Evolutionary conservation across 345 rosid genomes (phyloP).

Genomic region (Reutealis trisperma): DNA sequence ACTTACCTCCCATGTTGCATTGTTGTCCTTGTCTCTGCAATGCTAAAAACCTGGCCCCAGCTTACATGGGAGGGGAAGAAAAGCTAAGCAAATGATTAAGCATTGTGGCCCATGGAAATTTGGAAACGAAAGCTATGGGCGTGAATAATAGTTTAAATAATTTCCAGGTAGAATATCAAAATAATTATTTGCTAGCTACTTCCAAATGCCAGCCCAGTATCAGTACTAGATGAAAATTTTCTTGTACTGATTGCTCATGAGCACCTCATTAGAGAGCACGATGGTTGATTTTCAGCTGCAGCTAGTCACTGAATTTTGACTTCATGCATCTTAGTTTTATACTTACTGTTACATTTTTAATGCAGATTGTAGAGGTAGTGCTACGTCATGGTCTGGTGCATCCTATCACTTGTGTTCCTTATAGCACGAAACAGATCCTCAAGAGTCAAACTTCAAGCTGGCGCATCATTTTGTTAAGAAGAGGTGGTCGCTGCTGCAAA

Average conservation of each 20-base stretch:
- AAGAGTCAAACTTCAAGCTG: slow-evolving; percentile 86
- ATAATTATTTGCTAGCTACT: not conserved
- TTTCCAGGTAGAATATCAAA: not conserved
- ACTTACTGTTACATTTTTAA: not conserved
- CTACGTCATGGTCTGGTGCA: slow-evolving; percentile 99
- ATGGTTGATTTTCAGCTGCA: not conserved
- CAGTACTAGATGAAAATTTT: slow-evolving; percentile 1
- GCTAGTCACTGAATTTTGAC: not conserved
- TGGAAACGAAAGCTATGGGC: too few species aligned
- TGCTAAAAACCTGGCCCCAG: not conserved
- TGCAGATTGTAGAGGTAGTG: slow-evolving; percentile 97
- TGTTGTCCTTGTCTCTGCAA: not conserved
- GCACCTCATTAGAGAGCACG: not conserved
- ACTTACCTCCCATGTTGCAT: not conserved
- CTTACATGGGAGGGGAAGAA: not conserved
- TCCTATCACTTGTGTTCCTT: slow-evolving; percentile 98
- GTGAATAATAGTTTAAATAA: not conserved
- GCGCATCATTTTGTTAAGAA: slow-evolving; percentile 74
- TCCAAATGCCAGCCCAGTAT: not conserved
- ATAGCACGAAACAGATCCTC: slow-evolving; percentile 98
- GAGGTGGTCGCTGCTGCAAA: slow-evolving; percentile 51
- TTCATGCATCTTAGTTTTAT: not conserved
- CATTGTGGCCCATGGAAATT: not conserved
- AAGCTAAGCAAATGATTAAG: not conserved
- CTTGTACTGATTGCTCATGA: not conserved